These are phyloP conservation scores for Clitopilus hobsonii DNA, from an alignment of 768 basidiomycete species.

Conservation along the genomic window DNA sequence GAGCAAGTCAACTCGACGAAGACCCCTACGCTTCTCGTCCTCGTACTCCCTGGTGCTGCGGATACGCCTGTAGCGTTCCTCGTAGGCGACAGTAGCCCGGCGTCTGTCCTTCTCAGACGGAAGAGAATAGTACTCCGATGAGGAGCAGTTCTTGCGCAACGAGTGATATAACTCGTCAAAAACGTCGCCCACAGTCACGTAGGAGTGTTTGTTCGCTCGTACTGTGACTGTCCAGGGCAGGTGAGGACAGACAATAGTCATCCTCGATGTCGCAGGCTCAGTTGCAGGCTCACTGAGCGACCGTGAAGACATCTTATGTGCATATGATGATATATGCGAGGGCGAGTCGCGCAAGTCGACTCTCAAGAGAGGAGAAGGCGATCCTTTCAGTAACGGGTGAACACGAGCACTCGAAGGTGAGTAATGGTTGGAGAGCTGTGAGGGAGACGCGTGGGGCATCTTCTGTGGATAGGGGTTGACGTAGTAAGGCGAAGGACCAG, in stretches of 20 bases:
- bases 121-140: slow-evolving; percentile 36
- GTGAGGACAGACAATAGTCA: slow-evolving; percentile 23
- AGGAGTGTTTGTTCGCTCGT: slow-evolving; percentile 18
- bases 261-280: slow-evolving; percentile 20
- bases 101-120: slow-evolving; percentile 28
- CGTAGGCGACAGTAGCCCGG: slow-evolving; percentile 42
- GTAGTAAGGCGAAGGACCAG: slow-evolving; percentile 3
- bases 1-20: slow-evolving; percentile 59
- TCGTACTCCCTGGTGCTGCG: slow-evolving; percentile 26
- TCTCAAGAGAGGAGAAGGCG: slow-evolving; percentile 14
- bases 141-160: slow-evolving; percentile 36
- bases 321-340: slow-evolving; percentile 18
- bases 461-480: not conserved
- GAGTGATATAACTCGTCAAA: slow-evolving; percentile 25
- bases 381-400: slow-evolving; percentile 23
- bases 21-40: slow-evolving; percentile 44
- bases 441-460: not conserved
- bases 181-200: slow-evolving; percentile 34
- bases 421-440: not conserved
- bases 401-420: slow-evolving; percentile 7
- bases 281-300: slow-evolving; percentile 28
- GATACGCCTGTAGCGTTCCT: slow-evolving; percentile 36
- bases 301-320: slow-evolving; percentile 17
- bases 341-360: slow-evolving; percentile 26
- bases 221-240: slow-evolving; percentile 34